Evolutionary conservation across 23 red algal genomes (phyloP).

Genomic region (Chondrus crispus): DNA sequence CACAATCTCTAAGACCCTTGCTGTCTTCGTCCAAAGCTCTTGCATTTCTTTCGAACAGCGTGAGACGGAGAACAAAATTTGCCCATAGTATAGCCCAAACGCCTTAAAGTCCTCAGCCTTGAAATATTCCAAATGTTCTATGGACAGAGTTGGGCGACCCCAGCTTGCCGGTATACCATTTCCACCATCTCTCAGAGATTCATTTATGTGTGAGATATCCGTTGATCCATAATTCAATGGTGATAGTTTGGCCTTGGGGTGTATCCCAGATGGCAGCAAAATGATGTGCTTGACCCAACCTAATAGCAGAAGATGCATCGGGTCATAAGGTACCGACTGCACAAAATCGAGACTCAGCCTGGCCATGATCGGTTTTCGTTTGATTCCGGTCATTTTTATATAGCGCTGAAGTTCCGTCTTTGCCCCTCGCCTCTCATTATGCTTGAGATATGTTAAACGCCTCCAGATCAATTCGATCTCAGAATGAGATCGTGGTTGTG

Average conservation of each 20-base stretch:
- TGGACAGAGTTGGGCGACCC: neutral
- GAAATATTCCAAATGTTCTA: neutral
- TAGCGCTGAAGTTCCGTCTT: neutral
- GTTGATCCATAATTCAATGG: too few species aligned
- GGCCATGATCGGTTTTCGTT: neutral
- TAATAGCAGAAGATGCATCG: neutral
- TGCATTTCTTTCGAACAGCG: neutral
- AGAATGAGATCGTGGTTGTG: neutral
- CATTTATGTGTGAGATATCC: neutral
- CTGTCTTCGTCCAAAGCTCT: neutral
- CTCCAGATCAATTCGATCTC: neutral
- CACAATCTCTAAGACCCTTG: neutral
- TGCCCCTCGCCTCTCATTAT: neutral
- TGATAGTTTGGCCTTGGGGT: neutral
- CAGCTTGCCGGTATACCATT: neutral
- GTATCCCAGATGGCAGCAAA: neutral
- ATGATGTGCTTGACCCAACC: neutral
- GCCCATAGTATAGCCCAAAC: neutral
- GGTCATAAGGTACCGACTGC: neutral
- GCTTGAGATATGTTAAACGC: neutral
- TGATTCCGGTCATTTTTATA: neutral
- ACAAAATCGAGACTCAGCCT: neutral
- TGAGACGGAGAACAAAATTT: neutral
- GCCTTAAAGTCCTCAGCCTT: conserved; percentile 5
- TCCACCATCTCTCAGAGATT: neutral